phyloP scores from a whole-genome alignment of 345 rosid species.

The Salix dunnii region DNA sequence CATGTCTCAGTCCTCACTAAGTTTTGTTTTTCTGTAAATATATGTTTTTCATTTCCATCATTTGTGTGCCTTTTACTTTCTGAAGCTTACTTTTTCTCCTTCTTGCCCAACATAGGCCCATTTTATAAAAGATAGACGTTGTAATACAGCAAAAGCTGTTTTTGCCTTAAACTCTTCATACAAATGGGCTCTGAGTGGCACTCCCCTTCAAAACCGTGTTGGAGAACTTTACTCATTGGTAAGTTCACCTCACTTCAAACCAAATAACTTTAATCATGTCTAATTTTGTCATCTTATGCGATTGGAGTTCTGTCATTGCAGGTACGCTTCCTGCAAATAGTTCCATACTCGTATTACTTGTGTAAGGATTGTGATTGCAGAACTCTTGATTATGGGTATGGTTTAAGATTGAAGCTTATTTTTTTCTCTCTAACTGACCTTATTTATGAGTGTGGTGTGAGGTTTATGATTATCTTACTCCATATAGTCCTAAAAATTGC shows the following conservation, averaged over 20 bases:
- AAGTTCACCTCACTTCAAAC: conserved; percentile 29
- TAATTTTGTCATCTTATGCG: conserved; percentile 20
- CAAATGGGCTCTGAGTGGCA: conserved; percentile 97
- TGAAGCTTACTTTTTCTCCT: not conserved
- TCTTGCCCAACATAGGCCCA: conserved; percentile 56
- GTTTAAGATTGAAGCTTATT: not conserved
- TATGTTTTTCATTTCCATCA: not conserved
- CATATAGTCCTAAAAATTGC: not conserved
- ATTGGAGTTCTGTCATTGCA: conserved; percentile 31
- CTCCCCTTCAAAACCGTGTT: conserved; percentile 97
- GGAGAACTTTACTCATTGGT: conserved; percentile 98
- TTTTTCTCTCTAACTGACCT: not conserved
- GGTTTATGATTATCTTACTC: not conserved
- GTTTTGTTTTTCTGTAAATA: not conserved
- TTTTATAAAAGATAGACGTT: conserved; percentile 79
- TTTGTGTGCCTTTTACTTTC: not conserved
- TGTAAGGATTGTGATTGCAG: conserved; percentile 94
- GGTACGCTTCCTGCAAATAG: conserved; percentile 87
- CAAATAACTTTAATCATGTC: conserved; percentile 3
- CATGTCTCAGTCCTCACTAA: not conserved
- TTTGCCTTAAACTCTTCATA: conserved; percentile 74
- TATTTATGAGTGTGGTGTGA: not conserved
- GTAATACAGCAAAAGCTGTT: conserved; percentile 89
- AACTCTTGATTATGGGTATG: conserved; percentile 81
- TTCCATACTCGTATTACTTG: conserved; percentile 88